Evolutionary conservation across 768 basidiomycete genomes (phyloP), one percentile per base, ranked within the genome.

Genomic region (Amylocystis lapponica): DNA sequence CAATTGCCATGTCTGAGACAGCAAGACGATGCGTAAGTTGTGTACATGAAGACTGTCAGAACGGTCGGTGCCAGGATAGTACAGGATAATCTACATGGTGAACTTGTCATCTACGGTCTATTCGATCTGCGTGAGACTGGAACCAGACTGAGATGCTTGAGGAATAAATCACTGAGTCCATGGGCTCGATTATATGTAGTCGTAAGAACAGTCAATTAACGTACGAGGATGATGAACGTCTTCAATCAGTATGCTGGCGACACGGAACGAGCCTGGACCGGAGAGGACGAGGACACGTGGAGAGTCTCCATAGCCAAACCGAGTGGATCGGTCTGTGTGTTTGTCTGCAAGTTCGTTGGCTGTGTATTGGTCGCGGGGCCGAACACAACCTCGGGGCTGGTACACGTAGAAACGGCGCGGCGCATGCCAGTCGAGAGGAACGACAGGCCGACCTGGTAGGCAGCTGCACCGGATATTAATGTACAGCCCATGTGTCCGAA

Each of bases 401-500:
- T 94, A 67, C 95, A 96, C 12, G 92, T 83, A 3, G 95, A 86
- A 20, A 98, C 87, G 9, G 96, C 95, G 34, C 95, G 85, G 31
- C 95, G 80, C 90, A 96, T 95, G 59, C 91, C 88, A 26, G 74
- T 86, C 17, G 91, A 89, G 53, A 99, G 67, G 75, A 94, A 94
- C 19, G 92, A 86, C 33, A 97, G 65, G n/a, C 95, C 95, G 41
- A 97, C 88, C 69, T 97, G 95, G 63, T 92, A 97, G 23, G 93
- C 89, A 52, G 94, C 89, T 92, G 54, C 31, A 46, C 43, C 27
- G 41, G 21, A 7, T 19, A 12, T 37, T 14, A 35, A 17, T 16
- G 25, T 30, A 17, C 20, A 5, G 38, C 5, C 10, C 11, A 27
- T 39, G 38, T 39, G 12, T 30, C 13, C 6, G 23, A n/a, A n/a